These are phyloP conservation scores for Gymnopilus dilepis DNA, from an alignment of 768 basidiomycete species.

Conservation along the genomic window DNA sequence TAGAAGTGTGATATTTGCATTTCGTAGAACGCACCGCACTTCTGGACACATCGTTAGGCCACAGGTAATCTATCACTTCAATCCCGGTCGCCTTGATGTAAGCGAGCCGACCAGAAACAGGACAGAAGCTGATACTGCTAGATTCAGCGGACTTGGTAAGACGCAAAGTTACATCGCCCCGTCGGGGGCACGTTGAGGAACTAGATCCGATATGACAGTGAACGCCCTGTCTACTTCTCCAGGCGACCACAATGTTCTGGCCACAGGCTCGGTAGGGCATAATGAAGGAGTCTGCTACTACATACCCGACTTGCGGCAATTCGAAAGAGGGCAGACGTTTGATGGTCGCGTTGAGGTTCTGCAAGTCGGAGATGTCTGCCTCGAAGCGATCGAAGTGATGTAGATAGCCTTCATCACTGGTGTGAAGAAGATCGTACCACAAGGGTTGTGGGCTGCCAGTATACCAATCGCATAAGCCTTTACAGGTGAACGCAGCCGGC, in stretches of 20 bases:
- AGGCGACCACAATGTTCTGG: constrained; percentile 1
- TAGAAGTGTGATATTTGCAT: neutral
- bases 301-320: neutral
- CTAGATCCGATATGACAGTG: constrained; percentile 13
- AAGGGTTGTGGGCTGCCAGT: constrained; percentile 23
- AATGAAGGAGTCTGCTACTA: neutral
- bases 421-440: constrained; percentile 15
- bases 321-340: neutral
- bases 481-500: neutral
- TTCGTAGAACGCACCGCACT: neutral
- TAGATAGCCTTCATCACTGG: neutral
- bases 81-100: constrained; percentile 3
- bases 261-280: constrained; percentile 17
- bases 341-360: neutral
- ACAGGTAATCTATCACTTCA: constrained; percentile 14
- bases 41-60: constrained; percentile 19
- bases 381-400: constrained; percentile 7
- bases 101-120: constrained; percentile 15
- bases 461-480: constrained; percentile 23
- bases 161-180: neutral
- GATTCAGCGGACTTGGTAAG: neutral
- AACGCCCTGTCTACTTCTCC: constrained; percentile 1
- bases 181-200: neutral
- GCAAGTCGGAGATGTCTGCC: neutral
- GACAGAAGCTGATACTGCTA: constrained; percentile 11